Evolutionary conservation across 225 moss, liverwort and hornwort species (phyloP).

Genomic region (Asterella californica): DNA sequence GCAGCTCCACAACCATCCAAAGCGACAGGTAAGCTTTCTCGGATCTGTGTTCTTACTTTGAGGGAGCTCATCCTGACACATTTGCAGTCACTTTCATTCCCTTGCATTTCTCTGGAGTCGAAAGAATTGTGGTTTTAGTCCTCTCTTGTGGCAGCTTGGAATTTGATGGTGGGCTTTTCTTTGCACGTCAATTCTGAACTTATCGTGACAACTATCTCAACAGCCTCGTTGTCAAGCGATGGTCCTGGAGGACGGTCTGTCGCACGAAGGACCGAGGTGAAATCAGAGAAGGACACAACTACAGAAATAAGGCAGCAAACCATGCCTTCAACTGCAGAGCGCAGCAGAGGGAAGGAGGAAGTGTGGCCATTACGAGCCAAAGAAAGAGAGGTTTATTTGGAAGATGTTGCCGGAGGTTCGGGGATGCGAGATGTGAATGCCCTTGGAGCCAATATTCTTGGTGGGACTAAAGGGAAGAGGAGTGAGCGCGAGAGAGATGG

Average conservation of each 20-base stretch:
- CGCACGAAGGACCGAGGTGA: conserved; percentile 35
- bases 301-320: conserved; percentile 30
- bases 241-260: conserved; percentile 35
- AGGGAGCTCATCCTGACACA: no score
- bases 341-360: conserved; percentile 58
- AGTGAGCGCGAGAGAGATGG: conserved; percentile 92
- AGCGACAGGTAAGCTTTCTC: conserved; percentile 27
- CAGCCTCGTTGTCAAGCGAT: conserved; percentile 33
- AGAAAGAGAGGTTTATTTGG: conserved; percentile 67
- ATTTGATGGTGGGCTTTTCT: not conserved
- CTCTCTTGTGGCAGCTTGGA: not conserved
- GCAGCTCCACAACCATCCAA: conserved; percentile 32
- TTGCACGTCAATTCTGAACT: not conserved
- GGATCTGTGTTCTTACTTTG: not conserved
- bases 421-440: conserved; percentile 69
- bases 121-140: not conserved
- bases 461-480: conserved; percentile 92
- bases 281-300: conserved; percentile 39
- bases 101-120: not conserved
- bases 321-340: conserved; percentile 39
- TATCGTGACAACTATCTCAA: not conserved
- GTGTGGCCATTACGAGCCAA: conserved; percentile 62
- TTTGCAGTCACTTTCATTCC: not conserved
- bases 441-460: conserved; percentile 62
- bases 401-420: conserved; percentile 63